A percentile compares a stretch with the other conserved stretches of the same genome.
These are phyloP conservation scores for Macrocystidia cucumis DNA, from an alignment of 1,284 basidiomycete genomes.

Conservation along the genomic window DNA sequence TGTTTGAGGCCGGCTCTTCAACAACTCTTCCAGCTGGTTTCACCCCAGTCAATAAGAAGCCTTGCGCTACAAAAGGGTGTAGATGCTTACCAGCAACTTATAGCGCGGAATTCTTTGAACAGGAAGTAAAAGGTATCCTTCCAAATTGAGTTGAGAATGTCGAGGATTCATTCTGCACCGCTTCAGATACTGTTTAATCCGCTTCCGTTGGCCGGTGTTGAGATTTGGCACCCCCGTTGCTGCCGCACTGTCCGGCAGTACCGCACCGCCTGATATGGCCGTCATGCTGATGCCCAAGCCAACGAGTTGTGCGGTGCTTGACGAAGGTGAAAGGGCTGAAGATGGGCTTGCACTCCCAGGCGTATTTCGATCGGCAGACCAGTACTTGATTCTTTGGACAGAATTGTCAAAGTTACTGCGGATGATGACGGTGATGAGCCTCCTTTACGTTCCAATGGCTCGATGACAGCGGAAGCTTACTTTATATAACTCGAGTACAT, in stretches of 20 bases:
- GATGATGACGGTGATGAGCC: constrained; percentile 6
- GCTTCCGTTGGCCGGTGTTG: constrained; percentile 73
- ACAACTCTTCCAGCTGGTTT: constrained; percentile 73
- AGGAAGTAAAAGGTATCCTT: constrained; percentile 91
- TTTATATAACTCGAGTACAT: constrained; percentile 98
- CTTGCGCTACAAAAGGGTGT: constrained; percentile 5
- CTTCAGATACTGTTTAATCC: constrained; percentile 84
- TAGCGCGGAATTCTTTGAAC: constrained; percentile 97
- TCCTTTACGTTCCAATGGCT: constrained; percentile 9
- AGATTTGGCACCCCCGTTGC: constrained; percentile 38
- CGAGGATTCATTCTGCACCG: constrained; percentile 78
- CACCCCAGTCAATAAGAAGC: constrained; percentile 8
- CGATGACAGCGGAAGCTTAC: constrained; percentile 36
- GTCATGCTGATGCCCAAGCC: constrained; percentile 54
- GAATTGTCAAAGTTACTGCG: constrained; percentile 92
- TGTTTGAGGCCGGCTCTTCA: constrained; percentile 74
- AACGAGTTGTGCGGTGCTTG: constrained; percentile 55
- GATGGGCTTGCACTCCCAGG: constrained; percentile 30
- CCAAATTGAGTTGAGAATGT: constrained; percentile 95
- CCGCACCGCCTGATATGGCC: constrained; percentile 37
- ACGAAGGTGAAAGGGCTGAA: constrained; percentile 47
- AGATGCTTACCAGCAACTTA: constrained; percentile 67
- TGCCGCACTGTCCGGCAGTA: constrained; percentile 29
- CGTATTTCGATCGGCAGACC: constrained; percentile 55
- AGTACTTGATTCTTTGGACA: constrained; percentile 77